These are phyloP conservation scores for Mycena indigotica DNA, from an alignment of 768 basidiomycete genomes.

Conservation along the genomic window DNA sequence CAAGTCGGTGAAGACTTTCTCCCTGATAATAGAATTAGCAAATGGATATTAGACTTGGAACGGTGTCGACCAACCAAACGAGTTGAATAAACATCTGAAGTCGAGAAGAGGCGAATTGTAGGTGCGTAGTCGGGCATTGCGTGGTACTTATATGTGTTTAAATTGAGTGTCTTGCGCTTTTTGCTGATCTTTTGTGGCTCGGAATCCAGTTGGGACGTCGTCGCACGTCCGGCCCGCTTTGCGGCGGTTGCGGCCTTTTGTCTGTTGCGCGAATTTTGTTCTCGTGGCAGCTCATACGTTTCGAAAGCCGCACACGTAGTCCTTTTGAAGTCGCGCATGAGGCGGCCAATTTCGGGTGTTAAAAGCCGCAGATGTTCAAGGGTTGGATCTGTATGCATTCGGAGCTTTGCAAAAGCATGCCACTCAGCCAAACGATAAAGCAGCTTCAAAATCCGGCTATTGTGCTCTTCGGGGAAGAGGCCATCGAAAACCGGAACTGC, in stretches of 20 bases:
- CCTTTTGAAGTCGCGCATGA: slow-evolving; percentile 29
- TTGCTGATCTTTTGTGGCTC: no score
- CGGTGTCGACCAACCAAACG: slow-evolving; percentile 22
- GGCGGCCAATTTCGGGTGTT: slow-evolving; percentile 27
- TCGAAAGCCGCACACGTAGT: slow-evolving; percentile 27
- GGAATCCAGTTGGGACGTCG: no score
- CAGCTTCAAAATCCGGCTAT: slow-evolving; percentile 27
- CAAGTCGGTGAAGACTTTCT: slow-evolving; percentile 42
- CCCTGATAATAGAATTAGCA: neutral
- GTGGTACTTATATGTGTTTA: slow-evolving; percentile 33
- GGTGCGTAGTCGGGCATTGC: slow-evolving; percentile 25
- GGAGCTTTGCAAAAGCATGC: slow-evolving; percentile 42
- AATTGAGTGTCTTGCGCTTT: slow-evolving; percentile 24
- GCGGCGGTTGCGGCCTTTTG: neutral
- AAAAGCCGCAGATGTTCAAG: slow-evolving; percentile 24
- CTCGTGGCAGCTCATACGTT: slow-evolving; percentile 33
- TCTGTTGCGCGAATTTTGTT: slow-evolving; percentile 24
- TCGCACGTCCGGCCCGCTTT: neutral
- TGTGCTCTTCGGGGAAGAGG: slow-evolving; percentile 27
- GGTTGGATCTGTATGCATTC: slow-evolving; percentile 37
- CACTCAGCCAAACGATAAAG: slow-evolving; percentile 33
- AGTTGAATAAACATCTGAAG: slow-evolving; percentile 28
- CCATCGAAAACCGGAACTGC: slow-evolving; percentile 37
- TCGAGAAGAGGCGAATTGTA: slow-evolving; percentile 25
- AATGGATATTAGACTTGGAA: slow-evolving; percentile 28